Evolutionary conservation across 192 early-diverging fungal genomes (phyloP).

Genomic region (Linnemannia hyalina): DNA sequence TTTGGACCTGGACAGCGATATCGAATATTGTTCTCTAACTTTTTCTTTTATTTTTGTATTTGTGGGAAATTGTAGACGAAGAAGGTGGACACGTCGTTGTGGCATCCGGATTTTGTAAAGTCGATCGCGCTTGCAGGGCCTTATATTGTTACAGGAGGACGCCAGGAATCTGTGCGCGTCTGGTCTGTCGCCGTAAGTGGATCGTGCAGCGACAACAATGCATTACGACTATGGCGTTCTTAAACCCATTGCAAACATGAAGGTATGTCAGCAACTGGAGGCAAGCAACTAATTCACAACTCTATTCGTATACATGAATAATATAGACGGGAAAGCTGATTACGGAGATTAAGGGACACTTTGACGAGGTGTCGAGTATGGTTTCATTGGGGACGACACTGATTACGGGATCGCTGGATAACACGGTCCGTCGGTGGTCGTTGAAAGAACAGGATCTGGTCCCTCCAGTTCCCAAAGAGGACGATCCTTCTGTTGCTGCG

Average conservation of each 20-base stretch:
- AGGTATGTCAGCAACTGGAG: conserved; percentile 11
- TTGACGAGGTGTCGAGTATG: conserved; percentile 87
- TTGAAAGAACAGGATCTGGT: conserved; percentile 30
- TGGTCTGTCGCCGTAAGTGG: conserved; percentile 88
- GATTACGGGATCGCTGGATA: conserved; percentile 87
- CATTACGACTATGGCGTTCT: too few relatives aligned
- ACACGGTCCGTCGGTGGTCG: conserved; percentile 87
- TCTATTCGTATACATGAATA: not conserved
- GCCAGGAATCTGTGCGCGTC: conserved; percentile 88
- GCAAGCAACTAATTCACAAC: conserved; percentile 14
- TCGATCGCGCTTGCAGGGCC: conserved; percentile 72
- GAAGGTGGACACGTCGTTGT: conserved; percentile 76
- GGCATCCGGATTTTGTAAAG: conserved; percentile 89
- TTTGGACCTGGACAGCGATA: not conserved
- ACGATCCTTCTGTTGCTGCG: conserved; percentile 13
- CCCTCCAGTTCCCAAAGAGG: conserved; percentile 16
- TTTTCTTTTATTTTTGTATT: not conserved
- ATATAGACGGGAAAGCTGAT: conserved; percentile 79
- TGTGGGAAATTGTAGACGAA: conserved; percentile 63
- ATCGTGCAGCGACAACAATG: too few relatives aligned
- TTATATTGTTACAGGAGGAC: conserved; percentile 84
- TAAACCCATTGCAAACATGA: too few relatives aligned
- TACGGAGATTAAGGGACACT: conserved; percentile 87
- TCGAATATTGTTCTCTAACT: not conserved
- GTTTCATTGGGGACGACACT: conserved; percentile 69